phyloP scores from a whole-genome alignment of 73 alveolate species.

The Paramecium octaurelia region DNA sequence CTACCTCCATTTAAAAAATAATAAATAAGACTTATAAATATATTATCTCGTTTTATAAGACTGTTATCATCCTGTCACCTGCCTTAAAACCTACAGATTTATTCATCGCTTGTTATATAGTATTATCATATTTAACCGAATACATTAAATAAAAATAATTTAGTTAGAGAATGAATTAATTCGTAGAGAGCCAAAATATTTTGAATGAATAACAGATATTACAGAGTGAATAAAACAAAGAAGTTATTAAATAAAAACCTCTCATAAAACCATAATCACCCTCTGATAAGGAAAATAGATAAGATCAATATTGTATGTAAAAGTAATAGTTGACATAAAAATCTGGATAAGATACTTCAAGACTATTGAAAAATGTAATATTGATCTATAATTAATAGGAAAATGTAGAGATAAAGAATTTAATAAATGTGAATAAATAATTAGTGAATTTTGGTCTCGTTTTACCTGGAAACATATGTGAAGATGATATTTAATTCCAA shows the following conservation, averaged over 20 bases:
- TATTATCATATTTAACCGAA: not conserved
- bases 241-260: not conserved
- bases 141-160: not conserved
- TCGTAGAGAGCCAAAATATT: not conserved
- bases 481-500: conserved; percentile 3
- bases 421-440: not conserved
- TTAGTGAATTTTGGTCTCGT: not conserved
- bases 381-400: not conserved
- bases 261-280: not conserved
- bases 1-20: not conserved
- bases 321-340: not conserved
- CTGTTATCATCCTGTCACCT: too few relatives aligned
- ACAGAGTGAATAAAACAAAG: not conserved
- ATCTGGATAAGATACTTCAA: not conserved
- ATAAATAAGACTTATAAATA: not conserved
- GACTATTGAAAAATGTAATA: not conserved
- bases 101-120: too few relatives aligned
- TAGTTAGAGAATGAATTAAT: not conserved
- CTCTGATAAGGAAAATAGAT: not conserved
- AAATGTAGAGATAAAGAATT: not conserved
- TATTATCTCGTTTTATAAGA: not conserved
- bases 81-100: not conserved
- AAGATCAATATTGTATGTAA: not conserved
- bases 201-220: not conserved
- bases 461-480: conserved; percentile 35